Base-by-base conservation (phyloP, 306 rosid species). In the Phaseolus lunatus region DNA sequence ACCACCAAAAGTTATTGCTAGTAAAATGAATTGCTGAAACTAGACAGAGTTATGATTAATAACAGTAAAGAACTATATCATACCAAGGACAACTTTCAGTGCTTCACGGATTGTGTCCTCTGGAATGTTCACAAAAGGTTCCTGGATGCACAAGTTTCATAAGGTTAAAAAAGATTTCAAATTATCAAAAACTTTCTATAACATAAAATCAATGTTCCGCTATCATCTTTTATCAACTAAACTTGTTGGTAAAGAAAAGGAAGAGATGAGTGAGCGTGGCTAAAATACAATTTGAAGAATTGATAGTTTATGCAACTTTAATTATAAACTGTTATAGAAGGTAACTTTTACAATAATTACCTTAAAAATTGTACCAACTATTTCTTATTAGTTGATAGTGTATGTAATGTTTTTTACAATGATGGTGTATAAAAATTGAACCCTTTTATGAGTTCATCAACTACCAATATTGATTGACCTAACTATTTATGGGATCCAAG, bases 121-220 rank as follows among this genome's bases (percentile, higher is more conserved):
- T 2, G 99, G 99, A 67, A 96, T 96, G 86, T 88, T 92, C 64
- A 92, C 96, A 75, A 92, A 96, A 73, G 99, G 98, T 77, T 96
- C 99, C 99, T 96, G 88, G 15, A 89, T 52, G 22, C 54, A 86
- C 67, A 77, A 62, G 39, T 54, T 75, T 64, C 15, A 49, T 20
- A 20, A 67, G 23, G 31, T 75, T 74, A 44, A 7, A 35, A 16
- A 62, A 18, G 4, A 82, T 62, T 72, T 64, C 48, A 16, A 23
- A 70, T 58, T 4, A 59, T 56, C 26, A 54, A 37, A 69, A 81
- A 13, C 44, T 67, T 78, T 44, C 33, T 3, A 61, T n/a, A 66
- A 76, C 45, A 59, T 7, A 19, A 72, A 47, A 72, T 52, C 20
- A 33, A 69, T 19, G 19, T 8, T 47, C 54, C 65, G 41, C 0